These are phyloP conservation scores for Nakazawaea laoshanensis DNA, from an alignment of 805 yeast species.

Conservation along the genomic window DNA sequence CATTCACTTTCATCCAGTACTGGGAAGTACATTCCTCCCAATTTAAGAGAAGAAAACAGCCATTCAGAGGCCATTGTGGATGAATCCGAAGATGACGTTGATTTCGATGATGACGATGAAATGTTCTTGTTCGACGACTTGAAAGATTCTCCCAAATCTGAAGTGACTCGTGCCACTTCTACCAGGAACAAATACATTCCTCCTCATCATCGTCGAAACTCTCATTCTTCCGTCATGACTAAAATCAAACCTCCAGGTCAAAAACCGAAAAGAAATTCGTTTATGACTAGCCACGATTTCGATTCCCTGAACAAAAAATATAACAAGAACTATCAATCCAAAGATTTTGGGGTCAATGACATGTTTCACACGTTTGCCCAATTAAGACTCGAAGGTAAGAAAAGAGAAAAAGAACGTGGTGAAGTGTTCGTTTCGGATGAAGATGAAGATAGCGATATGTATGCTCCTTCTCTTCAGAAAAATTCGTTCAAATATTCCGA, in stretches of 20 bases:
- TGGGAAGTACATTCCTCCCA: constrained; percentile 71
- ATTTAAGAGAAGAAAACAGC: no score
- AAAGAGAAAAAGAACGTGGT: background rate
- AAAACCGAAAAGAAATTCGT: constrained; percentile 7
- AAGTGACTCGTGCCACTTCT: constrained; percentile 4
- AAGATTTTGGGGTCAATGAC: constrained; percentile 8
- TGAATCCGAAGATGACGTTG: constrained; percentile 20
- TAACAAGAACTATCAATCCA: constrained; percentile 2
- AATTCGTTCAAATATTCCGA: constrained; percentile 3
- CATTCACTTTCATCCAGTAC: constrained; percentile 20
- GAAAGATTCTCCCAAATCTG: constrained; percentile 13
- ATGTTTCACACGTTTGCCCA: constrained; percentile 11
- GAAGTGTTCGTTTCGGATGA: constrained; percentile 1
- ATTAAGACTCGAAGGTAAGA: background rate
- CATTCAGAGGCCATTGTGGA: constrained; percentile 18
- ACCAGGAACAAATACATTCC: constrained; percentile 31
- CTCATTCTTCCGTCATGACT: constrained; percentile 12
- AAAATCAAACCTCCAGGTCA: constrained; percentile 1
- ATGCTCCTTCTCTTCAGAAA: background rate
- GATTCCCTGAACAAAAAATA: constrained; percentile 7
- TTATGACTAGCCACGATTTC: background rate
- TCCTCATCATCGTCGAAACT: constrained; percentile 42
- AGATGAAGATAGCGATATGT: constrained; percentile 1
- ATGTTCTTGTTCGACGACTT: constrained; percentile 30
- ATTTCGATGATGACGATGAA: constrained; percentile 22